Base-by-base conservation (phyloP, 495 filamentous ascomycete species). In the Penicillium malachiteum region DNA sequence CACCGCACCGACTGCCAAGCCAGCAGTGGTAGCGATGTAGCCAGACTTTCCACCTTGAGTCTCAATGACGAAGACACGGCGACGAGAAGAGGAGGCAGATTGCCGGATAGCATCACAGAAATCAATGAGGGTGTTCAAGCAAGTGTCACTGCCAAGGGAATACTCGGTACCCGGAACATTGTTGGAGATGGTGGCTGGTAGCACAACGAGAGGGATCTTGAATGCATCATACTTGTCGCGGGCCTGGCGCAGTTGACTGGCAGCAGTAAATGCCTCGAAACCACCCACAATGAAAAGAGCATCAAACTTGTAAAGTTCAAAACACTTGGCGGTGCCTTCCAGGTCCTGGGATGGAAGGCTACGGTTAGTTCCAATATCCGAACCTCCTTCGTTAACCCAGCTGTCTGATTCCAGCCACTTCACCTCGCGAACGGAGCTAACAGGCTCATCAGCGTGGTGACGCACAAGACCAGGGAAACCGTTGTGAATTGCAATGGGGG, bases 121-220 rank as follows among this genome's bases (percentile, higher is more conserved):
- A 33, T 87, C 80, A 56, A 96, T 90, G 14, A 99, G 78, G n/a
- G 95, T 91, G 70, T 99, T 99, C 39, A 97, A 78, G 67, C 95
- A 99, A 11, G 95, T 99, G 69, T 99, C 95, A 47, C 89, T 95
- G 14, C 95, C 95, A 43, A 99, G 81, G 0, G 91, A 96, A 75
- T 96, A 99, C 72, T 99, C 95, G 12, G 92, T 96, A 8, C 95
- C 95, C 0, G 94, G 95, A 8, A 99, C 95, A 71, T 99, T 99
- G 78, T 97, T 97, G 62, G 88, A 92, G 67, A 99, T 92, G 26
- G 95, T 99, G n/a, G 95, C 95, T 14, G 95, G 95, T 12, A 97
- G 78, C 21, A 96, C 80, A 18, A 86, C 82, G 83, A 97, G 92
- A 46, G 95, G 95, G 59, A 99, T 97, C 68, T 89, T 89, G 60